Evolutionary conservation across 306 rosid genomes (phyloP).

Genomic region (Cotoneaster glaucophyllus): DNA sequence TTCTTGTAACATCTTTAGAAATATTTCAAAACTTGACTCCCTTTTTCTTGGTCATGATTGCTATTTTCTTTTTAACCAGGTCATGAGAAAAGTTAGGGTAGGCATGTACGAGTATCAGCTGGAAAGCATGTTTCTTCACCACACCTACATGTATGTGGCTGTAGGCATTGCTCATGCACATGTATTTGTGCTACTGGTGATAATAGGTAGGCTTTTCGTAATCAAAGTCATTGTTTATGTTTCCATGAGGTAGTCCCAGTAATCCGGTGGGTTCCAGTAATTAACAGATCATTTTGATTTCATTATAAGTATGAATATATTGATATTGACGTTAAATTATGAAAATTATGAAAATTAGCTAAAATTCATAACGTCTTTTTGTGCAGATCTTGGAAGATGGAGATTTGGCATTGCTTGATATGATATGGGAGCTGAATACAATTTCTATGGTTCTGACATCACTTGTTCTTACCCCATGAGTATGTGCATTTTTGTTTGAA

Average conservation of each 20-base stretch:
- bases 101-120: slow-evolving; percentile 91
- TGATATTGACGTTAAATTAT: neutral
- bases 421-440: slow-evolving; percentile 98
- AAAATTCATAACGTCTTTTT: neutral
- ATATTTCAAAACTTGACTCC: neutral
- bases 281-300: neutral
- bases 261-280: neutral
- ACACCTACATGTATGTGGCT: slow-evolving; percentile 95
- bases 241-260: neutral
- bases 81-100: slow-evolving; percentile 67
- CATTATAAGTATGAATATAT: neutral
- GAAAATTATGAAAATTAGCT: neutral
- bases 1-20: neutral
- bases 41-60: neutral
- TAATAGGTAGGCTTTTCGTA: slow-evolving; percentile 35
- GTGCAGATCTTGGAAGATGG: slow-evolving; percentile 79
- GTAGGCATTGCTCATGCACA: slow-evolving; percentile 94
- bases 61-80: slow-evolving; percentile 37
- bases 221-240: neutral
- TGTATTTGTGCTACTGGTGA: slow-evolving; percentile 94
- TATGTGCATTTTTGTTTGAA: slow-evolving; percentile 13
- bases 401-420: slow-evolving; percentile 89
- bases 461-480: slow-evolving; percentile 93
- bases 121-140: slow-evolving; percentile 93
- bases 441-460: slow-evolving; percentile 92